Evolutionary conservation across 768 basidiomycete species (phyloP).

Genomic region (Russula vinacea): DNA sequence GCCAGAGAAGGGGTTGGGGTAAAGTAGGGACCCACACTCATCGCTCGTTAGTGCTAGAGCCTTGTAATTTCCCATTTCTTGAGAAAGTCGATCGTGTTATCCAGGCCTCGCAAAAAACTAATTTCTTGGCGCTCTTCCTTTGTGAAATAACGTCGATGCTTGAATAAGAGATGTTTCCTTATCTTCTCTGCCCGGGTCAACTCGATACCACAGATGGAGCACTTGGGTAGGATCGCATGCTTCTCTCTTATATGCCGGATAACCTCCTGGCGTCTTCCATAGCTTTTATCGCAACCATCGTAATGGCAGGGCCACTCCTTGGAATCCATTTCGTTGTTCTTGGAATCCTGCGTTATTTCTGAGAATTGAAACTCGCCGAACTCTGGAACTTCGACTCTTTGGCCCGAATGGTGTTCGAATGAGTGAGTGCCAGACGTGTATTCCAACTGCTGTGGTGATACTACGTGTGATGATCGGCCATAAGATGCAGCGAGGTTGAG

Average conservation of each 20-base stretch:
- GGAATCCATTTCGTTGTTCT: background rate
- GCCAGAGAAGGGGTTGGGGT: background rate
- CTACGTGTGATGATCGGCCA: background rate
- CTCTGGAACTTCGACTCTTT: background rate
- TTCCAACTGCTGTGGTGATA: background rate
- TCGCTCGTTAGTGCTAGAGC: too few relatives aligned
- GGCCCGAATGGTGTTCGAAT: background rate
- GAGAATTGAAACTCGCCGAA: too few relatives aligned
- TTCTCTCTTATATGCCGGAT: constrained; percentile 1
- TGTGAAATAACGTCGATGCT: background rate
- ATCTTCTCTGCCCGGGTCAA: constrained; percentile 10
- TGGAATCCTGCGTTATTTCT: background rate
- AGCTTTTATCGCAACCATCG: background rate
- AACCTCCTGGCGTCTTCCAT: constrained; percentile 6
- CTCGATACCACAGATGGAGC: constrained; percentile 2
- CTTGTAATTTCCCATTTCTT: too few relatives aligned
- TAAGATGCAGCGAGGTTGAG: background rate
- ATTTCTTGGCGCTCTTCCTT: background rate
- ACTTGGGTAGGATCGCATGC: background rate
- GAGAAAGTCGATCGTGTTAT: constrained; percentile 6
- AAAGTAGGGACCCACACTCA: background rate
- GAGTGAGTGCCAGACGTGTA: background rate
- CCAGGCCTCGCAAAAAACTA: background rate
- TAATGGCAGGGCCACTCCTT: background rate
- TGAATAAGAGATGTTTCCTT: background rate